phyloP scores from a whole-genome alignment of 2,329 filamentous ascomycete species.

The Paracorniculantispora psalliotae region DNA sequence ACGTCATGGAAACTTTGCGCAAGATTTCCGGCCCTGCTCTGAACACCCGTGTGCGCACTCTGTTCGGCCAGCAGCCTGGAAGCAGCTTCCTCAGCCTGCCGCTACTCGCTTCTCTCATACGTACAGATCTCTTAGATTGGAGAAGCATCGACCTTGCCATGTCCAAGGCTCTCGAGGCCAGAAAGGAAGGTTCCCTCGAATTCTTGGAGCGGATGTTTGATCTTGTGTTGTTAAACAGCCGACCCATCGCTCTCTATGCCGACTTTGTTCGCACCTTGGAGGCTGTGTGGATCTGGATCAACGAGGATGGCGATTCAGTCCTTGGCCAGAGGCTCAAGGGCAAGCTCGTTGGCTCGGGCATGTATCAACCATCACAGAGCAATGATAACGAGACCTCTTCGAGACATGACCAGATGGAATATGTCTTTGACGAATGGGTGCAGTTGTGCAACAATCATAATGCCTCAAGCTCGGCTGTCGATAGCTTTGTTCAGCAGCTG shows the following conservation, averaged over 20 bases:
- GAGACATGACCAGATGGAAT: conserved; percentile 81
- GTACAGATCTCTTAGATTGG: conserved; percentile 59
- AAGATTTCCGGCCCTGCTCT: conserved; percentile 53
- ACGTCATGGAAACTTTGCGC: conserved; percentile 55
- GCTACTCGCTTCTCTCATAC: conserved; percentile 52
- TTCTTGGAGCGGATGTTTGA: conserved; percentile 79
- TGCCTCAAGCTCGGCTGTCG: conserved; percentile 64
- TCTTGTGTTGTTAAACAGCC: conserved; percentile 70
- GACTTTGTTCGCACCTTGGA: conserved; percentile 83
- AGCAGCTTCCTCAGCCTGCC: conserved; percentile 53
- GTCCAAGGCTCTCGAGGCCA: conserved; percentile 65
- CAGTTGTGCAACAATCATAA: conserved; percentile 73
- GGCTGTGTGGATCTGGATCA: conserved; percentile 75
- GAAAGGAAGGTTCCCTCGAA: conserved; percentile 67
- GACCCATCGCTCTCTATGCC: conserved; percentile 71
- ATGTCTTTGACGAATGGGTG: conserved; percentile 95
- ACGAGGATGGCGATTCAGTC: conserved; percentile 61
- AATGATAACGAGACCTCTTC: conserved; percentile 46
- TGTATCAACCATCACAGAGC: conserved; percentile 35
- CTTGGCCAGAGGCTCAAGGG: conserved; percentile 67
- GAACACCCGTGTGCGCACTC: conserved; percentile 49
- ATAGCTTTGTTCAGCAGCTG: conserved; percentile 79
- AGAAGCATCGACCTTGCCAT: conserved; percentile 65
- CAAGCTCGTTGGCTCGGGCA: conserved; percentile 44
- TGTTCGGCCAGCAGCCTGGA: conserved; percentile 54